These are phyloP conservation scores for Eutrema heterophyllum DNA, from an alignment of 345 rosid species.

Conservation along the genomic window DNA sequence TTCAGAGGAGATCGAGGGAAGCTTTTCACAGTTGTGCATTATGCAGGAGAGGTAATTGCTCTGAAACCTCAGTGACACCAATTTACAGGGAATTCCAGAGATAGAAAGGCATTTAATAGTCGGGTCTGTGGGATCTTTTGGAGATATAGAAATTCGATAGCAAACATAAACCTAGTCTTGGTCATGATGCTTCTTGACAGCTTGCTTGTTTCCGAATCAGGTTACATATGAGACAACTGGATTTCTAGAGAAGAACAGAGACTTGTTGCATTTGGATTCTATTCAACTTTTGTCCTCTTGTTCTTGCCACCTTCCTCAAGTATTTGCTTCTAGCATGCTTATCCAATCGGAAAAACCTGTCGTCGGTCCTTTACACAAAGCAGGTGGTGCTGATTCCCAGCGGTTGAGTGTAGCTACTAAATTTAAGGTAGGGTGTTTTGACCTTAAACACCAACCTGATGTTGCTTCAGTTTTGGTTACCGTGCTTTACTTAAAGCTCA, in stretches of 20 bases:
- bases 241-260: constrained; percentile 96
- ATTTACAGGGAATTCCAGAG: not conserved
- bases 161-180: constrained; percentile 1
- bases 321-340: constrained; percentile 88
- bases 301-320: constrained; percentile 81
- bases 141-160: not conserved
- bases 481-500: not conserved
- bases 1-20: constrained; percentile 82
- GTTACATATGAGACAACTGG: constrained; percentile 92
- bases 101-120: not conserved
- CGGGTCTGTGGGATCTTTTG: not conserved
- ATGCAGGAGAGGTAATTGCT: constrained; percentile 88
- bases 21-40: constrained; percentile 78
- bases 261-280: constrained; percentile 86
- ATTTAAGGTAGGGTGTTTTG: constrained; percentile 62
- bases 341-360: constrained; percentile 72
- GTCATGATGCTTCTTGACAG: constrained; percentile 22
- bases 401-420: constrained; percentile 88
- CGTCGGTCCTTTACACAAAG: constrained; percentile 75
- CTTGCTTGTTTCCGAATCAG: constrained; percentile 41
- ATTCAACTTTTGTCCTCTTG: constrained; percentile 88
- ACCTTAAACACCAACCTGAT: not conserved
- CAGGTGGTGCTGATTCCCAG: constrained; percentile 97
- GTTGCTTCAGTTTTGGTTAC: not conserved
- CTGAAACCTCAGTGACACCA: constrained; percentile 4